These are phyloP conservation scores for Firmiana major DNA, from an alignment of 345 rosid genomes.

Conservation along the genomic window DNA sequence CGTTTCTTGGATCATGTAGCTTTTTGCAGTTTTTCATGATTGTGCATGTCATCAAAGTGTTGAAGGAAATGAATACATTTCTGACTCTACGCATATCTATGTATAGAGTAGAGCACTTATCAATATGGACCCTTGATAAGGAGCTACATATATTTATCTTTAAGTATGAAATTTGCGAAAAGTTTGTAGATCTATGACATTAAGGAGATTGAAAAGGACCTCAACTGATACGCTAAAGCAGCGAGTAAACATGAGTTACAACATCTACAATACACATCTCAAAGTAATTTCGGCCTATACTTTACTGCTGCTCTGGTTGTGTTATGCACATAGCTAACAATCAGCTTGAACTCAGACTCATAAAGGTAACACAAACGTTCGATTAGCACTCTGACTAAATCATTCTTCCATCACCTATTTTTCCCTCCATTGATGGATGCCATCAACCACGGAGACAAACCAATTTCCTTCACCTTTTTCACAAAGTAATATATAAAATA, in stretches of 20 bases:
- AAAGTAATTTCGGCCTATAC: no score
- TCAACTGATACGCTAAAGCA: not conserved
- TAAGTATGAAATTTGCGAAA: no score
- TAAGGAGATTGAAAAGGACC: not conserved
- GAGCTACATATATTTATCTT: not conserved
- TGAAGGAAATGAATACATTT: not conserved
- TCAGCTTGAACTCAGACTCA: no score
- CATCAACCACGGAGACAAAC: not conserved
- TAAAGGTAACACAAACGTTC: no score
- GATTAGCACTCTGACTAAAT: not conserved
- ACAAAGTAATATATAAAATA: not conserved
- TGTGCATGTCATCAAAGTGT: not conserved
- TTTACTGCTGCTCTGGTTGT: no score
- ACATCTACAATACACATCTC: not conserved
- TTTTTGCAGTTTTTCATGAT: not conserved
- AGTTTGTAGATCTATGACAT: no score
- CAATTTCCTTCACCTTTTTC: not conserved
- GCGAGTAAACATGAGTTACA: not conserved
- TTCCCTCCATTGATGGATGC: not conserved
- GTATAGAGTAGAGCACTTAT: not conserved
- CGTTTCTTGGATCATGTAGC: constrained; percentile 43
- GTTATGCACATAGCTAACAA: no score
- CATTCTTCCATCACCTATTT: not conserved
- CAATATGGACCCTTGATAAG: not conserved
- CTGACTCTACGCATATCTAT: not conserved